A percentile compares a stretch with the other conserved stretches of the same genome.
Evolutionary conservation across 805 yeast genomes (phyloP).

Genomic region (Suhomyces kilbournensis): DNA sequence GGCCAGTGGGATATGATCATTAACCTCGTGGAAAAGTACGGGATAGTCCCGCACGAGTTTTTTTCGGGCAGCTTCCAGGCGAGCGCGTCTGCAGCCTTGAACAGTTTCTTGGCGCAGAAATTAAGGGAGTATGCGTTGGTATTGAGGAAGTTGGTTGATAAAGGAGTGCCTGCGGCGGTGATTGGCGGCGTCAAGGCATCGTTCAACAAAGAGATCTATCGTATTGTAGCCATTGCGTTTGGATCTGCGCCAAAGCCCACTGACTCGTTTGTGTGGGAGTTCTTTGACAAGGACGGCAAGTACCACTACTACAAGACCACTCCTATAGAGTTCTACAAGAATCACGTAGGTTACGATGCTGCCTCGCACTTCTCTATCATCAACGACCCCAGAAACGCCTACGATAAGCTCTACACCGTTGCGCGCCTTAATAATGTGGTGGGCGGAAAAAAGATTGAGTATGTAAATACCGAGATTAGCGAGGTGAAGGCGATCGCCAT

Average conservation of each 20-base stretch:
- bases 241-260: slow-evolving; percentile 78
- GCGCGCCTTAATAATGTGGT: slow-evolving; percentile 72
- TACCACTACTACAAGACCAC: slow-evolving; percentile 52
- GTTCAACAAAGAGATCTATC: slow-evolving; percentile 61
- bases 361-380: slow-evolving; percentile 61
- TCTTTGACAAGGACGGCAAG: slow-evolving; percentile 65
- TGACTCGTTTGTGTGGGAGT: slow-evolving; percentile 72
- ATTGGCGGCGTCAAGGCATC: slow-evolving; percentile 32
- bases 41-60: slow-evolving; percentile 68
- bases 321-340: slow-evolving; percentile 62
- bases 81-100: slow-evolving; percentile 53
- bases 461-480: slow-evolving; percentile 64
- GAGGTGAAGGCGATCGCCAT: slow-evolving; percentile 60
- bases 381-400: slow-evolving; percentile 79
- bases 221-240: slow-evolving; percentile 61
- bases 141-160: slow-evolving; percentile 51
- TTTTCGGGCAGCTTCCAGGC: slow-evolving; percentile 69
- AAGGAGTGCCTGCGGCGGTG: slow-evolving; percentile 38
- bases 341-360: slow-evolving; percentile 52
- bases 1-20: slow-evolving; percentile 87
- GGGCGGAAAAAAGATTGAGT: slow-evolving; percentile 67
- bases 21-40: slow-evolving; percentile 75
- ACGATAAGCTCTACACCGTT: slow-evolving; percentile 60
- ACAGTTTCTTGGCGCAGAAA: slow-evolving; percentile 62
- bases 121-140: slow-evolving; percentile 76